Conservation (phyloP, 805 yeast species). For the Barnettozyma salicaria region DNA sequence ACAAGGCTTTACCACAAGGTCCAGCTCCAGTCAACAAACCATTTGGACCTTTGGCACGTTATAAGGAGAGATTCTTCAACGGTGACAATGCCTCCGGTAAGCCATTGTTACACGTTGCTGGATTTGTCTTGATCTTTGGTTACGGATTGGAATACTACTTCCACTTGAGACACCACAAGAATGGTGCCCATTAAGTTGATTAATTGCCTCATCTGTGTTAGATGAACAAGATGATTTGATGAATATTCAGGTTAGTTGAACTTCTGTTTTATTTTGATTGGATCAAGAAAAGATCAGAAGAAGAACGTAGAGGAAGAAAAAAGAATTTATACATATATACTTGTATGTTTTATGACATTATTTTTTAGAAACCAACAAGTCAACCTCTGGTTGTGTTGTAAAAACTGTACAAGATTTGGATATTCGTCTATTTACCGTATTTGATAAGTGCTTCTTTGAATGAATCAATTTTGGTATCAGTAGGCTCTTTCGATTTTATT, state of each 20-base stretch:
- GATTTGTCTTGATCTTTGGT: constrained; percentile 65
- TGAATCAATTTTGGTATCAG: constrained; percentile 1
- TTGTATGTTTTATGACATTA: background rate
- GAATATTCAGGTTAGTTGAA: constrained; percentile 5
- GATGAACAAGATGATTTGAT: constrained; percentile 5
- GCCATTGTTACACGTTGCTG: constrained; percentile 74
- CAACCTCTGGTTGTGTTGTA: background rate
- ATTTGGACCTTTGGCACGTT: constrained; percentile 63
- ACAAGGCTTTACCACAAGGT: constrained; percentile 95
- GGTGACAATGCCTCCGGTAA: constrained; percentile 79
- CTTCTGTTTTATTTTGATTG: constrained; percentile 1
- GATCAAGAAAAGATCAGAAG: too few species aligned
- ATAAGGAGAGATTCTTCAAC: constrained; percentile 81
- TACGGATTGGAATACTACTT: constrained; percentile 90
- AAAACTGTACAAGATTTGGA: background rate
- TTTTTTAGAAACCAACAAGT: background rate
- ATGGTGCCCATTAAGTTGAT: constrained; percentile 33
- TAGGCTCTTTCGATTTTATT: constrained; percentile 9
- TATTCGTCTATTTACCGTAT: constrained; percentile 2
- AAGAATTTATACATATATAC: background rate
- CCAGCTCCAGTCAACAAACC: constrained; percentile 72
- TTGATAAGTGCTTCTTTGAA: background rate
- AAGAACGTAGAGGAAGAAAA: background rate
- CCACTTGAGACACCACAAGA: constrained; percentile 67
- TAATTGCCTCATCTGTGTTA: constrained; percentile 17